Conservation (phyloP, 2,329 filamentous ascomycete genomes). For the Trichoderma hamatum region DNA sequence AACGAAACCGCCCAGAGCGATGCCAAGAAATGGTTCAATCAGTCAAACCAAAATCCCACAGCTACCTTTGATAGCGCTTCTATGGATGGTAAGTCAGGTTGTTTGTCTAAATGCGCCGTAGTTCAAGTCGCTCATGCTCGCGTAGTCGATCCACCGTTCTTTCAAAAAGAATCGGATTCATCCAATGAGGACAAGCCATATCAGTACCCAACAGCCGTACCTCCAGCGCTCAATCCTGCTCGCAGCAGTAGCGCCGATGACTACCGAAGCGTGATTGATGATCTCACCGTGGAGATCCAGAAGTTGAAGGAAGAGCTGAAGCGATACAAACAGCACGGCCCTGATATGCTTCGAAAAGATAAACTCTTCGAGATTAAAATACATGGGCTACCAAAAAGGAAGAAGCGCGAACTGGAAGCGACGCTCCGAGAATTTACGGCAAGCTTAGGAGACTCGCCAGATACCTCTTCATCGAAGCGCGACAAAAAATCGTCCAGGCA, state of each 20-base stretch:
- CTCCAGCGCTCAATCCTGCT: slow-evolving; percentile 40
- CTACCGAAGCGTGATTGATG: slow-evolving; percentile 82
- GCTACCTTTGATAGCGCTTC: slow-evolving; percentile 45
- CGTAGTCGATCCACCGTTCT: slow-evolving; percentile 58
- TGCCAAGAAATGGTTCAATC: slow-evolving; percentile 58
- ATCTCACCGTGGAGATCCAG: slow-evolving; percentile 83
- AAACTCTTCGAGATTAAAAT: slow-evolving; percentile 83
- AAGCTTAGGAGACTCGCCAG: slow-evolving; percentile 57
- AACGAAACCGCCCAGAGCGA: slow-evolving; percentile 54
- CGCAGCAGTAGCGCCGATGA: slow-evolving; percentile 70
- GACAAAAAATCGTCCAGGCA: slow-evolving; percentile 45
- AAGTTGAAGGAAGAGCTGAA: slow-evolving; percentile 73
- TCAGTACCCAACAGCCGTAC: slow-evolving; percentile 33
- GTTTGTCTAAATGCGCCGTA: no score
- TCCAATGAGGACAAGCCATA: slow-evolving; percentile 51
- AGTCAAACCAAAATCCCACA: slow-evolving; percentile 54
- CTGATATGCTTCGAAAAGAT: slow-evolving; percentile 69
- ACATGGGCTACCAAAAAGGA: slow-evolving; percentile 70
- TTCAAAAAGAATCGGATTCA: slow-evolving; percentile 55
- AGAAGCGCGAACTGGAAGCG: slow-evolving; percentile 76
- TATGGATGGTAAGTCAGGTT: slow-evolving; percentile 51
- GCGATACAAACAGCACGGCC: slow-evolving; percentile 69
- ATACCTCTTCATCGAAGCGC: slow-evolving; percentile 46
- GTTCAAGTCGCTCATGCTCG: slow-evolving; percentile 18
- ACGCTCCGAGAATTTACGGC: slow-evolving; percentile 72